phyloP scores from a whole-genome alignment of 495 filamentous ascomycete genomes.

The Penicillium lividum region DNA sequence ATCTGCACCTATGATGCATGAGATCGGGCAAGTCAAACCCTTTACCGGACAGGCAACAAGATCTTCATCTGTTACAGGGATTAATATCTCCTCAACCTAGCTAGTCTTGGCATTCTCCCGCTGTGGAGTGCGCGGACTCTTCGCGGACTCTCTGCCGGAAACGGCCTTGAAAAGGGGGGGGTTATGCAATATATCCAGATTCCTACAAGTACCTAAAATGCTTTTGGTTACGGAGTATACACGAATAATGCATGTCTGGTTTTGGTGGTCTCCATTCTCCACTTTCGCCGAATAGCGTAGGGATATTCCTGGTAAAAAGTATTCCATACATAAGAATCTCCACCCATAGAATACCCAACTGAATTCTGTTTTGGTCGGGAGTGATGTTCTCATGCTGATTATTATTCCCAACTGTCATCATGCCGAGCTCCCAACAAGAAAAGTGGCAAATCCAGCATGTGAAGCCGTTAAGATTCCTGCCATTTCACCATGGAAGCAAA shows the following conservation, averaged over 20 bases:
- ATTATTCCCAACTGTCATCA: not conserved
- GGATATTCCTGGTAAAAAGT: not conserved
- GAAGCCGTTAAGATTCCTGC: not conserved
- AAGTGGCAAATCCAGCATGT: not conserved
- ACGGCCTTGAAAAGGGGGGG: conserved; percentile 10
- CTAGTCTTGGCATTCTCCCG: conserved; percentile 23
- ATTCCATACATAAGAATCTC: not conserved
- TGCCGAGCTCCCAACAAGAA: not conserved
- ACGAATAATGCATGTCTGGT: not conserved
- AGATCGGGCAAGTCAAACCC: conserved; percentile 14
- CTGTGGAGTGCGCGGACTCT: conserved; percentile 10
- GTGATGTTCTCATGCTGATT: no score
- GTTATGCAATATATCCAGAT: not conserved
- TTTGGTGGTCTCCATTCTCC: not conserved
- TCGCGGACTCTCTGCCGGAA: conserved; percentile 14
- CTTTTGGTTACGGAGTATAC: conserved; percentile 10
- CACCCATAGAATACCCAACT: not conserved
- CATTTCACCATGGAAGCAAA: not conserved
- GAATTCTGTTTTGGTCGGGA: no score
- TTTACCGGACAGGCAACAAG: not conserved
- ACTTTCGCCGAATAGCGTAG: conserved; percentile 5
- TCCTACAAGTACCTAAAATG: not conserved
- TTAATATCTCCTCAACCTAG: conserved; percentile 1
- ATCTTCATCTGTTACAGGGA: not conserved
- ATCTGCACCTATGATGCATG: conserved; percentile 14